Conservation (phyloP, 306 rosid species). For the Cyamopsis tetragonoloba region DNA sequence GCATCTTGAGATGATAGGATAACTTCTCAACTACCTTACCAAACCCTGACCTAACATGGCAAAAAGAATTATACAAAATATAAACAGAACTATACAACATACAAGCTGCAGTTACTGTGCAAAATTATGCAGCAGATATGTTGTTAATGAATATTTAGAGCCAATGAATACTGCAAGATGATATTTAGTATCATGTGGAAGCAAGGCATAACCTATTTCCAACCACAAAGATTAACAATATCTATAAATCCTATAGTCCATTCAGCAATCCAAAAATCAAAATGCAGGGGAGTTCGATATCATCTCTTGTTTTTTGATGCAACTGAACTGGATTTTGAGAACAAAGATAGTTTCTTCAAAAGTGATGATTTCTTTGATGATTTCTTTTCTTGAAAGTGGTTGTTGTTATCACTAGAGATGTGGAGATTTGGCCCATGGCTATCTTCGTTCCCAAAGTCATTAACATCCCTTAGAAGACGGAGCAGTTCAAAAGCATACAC, state of each 20-base stretch:
- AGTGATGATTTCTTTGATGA: constrained; percentile 42
- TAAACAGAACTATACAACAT: constrained; percentile 9
- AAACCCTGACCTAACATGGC: neutral
- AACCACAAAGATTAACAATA: constrained; percentile 6
- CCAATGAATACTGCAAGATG: constrained; percentile 10
- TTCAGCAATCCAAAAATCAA: constrained; percentile 7
- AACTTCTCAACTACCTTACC: neutral
- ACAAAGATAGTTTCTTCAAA: constrained; percentile 36
- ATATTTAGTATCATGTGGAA: neutral
- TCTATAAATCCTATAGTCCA: neutral
- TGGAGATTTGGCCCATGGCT: constrained; percentile 17
- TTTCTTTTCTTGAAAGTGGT: constrained; percentile 33
- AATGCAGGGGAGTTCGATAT: constrained; percentile 14
- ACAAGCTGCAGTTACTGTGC: constrained; percentile 13
- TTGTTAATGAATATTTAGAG: neutral
- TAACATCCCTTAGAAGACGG: constrained; percentile 55
- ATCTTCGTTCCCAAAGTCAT: constrained; percentile 19
- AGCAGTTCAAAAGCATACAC: constrained; percentile 55
- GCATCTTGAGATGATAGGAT: neutral
- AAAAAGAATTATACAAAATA: constrained; percentile 27
- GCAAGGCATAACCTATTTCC: neutral
- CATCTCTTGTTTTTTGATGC: constrained; percentile 40
- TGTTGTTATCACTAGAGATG: constrained; percentile 8
- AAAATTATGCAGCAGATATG: constrained; percentile 18
- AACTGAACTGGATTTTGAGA: constrained; percentile 36